Percentiles rank a stretch among this genome's conserved stretches.
phyloP scores from a whole-genome alignment of 75 land plant genomes.

The Cryptomeria japonica region DNA sequence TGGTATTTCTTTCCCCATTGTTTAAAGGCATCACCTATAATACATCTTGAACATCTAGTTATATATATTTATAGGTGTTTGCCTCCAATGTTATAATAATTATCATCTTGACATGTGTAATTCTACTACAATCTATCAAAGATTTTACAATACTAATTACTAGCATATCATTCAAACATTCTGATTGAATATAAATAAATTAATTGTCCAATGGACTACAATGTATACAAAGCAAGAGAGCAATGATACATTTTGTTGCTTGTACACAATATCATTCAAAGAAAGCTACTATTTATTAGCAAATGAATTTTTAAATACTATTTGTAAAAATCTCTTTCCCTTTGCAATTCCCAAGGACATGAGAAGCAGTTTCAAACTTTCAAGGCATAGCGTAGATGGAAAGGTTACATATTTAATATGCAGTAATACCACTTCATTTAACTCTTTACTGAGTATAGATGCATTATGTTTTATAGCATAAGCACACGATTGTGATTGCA shows the following conservation, averaged over 20 bases:
- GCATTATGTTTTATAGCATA: neutral
- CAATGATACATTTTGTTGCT: neutral
- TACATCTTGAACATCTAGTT: neutral
- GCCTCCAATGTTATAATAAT: neutral
- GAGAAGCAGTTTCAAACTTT: neutral
- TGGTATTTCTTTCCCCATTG: conserved; percentile 47
- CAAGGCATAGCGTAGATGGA: neutral
- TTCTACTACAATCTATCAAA: neutral
- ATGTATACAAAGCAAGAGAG: neutral
- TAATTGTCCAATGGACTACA: neutral
- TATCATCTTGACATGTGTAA: neutral
- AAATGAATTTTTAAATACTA: neutral
- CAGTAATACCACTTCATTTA: neutral
- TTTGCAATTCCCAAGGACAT: neutral
- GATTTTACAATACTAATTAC: neutral
- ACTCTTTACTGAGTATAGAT: neutral
- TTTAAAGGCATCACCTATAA: neutral
- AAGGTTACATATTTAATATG: neutral
- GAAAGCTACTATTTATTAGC: neutral
- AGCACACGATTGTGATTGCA: neutral
- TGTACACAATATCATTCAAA: neutral
- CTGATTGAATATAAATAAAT: neutral
- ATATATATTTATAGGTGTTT: neutral
- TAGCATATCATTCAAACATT: neutral
- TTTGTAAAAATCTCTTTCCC: neutral